Percentiles rank a stretch among this genome's conserved stretches.
phyloP scores from a whole-genome alignment of 495 filamentous ascomycete species.

The Tuber brumale region DNA sequence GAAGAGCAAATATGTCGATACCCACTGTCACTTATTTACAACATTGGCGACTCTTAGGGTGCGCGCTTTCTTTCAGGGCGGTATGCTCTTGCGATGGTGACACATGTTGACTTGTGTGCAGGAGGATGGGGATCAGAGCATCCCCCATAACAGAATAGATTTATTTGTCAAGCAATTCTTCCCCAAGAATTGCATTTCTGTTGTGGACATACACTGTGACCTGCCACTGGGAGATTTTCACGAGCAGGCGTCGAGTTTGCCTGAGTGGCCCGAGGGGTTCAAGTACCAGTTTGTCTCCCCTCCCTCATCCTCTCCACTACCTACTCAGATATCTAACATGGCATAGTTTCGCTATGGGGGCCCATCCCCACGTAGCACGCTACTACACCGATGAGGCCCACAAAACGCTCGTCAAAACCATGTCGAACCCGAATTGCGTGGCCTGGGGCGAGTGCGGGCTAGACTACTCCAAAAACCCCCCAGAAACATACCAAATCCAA shows the following conservation, averaged over 20 bases:
- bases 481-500: conserved; percentile 16
- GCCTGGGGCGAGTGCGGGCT: conserved; percentile 49
- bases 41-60: conserved; percentile 18
- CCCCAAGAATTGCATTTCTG: conserved; percentile 24
- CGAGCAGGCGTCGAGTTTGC: conserved; percentile 20
- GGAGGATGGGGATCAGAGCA: conserved; percentile 15
- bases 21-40: conserved; percentile 33
- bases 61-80: conserved; percentile 14
- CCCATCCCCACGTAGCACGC: conserved; percentile 27
- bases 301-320: neutral
- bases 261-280: conserved; percentile 32
- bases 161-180: conserved; percentile 25
- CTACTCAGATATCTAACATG: neutral
- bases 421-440: conserved; percentile 57
- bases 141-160: conserved; percentile 16
- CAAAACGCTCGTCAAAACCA: conserved; percentile 25
- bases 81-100: neutral
- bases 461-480: conserved; percentile 30
- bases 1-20: conserved; percentile 33
- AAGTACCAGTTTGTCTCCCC: conserved; percentile 27
- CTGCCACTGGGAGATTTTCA: conserved; percentile 17
- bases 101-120: neutral
- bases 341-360: conserved; percentile 29
- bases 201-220: conserved; percentile 35
- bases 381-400: conserved; percentile 32